Conservation (phyloP, 805 yeast genomes). For the Cyberlindnera lachancei region DNA sequence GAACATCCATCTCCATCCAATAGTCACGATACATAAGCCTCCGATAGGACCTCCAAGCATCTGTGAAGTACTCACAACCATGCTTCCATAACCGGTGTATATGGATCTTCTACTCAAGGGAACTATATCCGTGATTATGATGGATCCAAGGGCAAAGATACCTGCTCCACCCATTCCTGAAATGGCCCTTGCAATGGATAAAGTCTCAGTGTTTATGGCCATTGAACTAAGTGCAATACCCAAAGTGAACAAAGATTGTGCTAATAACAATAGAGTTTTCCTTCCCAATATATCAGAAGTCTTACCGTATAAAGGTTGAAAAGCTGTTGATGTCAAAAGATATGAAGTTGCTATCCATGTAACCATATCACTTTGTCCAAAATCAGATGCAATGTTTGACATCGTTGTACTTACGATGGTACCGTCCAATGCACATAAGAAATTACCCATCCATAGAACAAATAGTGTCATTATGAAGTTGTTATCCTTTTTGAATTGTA, state of each 20-base stretch:
- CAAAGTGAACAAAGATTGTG: slow-evolving; percentile 36
- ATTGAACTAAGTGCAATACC: slow-evolving; percentile 39
- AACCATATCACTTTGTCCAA: slow-evolving; percentile 41
- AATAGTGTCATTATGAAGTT: slow-evolving; percentile 11
- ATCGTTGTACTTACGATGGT: slow-evolving; percentile 55
- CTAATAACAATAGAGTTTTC: slow-evolving; percentile 34
- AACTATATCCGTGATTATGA: slow-evolving; percentile 48
- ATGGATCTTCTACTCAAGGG: slow-evolving; percentile 46
- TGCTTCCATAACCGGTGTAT: slow-evolving; percentile 42
- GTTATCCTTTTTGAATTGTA: slow-evolving; percentile 8
- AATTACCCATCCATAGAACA: slow-evolving; percentile 37
- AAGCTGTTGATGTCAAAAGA: slow-evolving; percentile 60
- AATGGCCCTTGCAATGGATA: slow-evolving; percentile 43
- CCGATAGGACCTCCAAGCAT: slow-evolving; percentile 39
- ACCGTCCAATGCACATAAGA: slow-evolving; percentile 50
- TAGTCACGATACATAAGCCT: slow-evolving; percentile 28
- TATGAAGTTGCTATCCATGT: slow-evolving; percentile 73
- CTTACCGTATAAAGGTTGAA: slow-evolving; percentile 69
- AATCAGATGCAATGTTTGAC: slow-evolving; percentile 51
- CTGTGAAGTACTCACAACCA: slow-evolving; percentile 32
- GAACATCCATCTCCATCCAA: slow-evolving; percentile 42
- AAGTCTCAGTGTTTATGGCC: slow-evolving; percentile 33
- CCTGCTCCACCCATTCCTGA: slow-evolving; percentile 60
- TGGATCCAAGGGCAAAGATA: slow-evolving; percentile 40
- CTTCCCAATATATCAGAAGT: slow-evolving; percentile 61